Evolutionary conservation across 345 rosid species (phyloP).

Genomic region (Salix arbutifolia): DNA sequence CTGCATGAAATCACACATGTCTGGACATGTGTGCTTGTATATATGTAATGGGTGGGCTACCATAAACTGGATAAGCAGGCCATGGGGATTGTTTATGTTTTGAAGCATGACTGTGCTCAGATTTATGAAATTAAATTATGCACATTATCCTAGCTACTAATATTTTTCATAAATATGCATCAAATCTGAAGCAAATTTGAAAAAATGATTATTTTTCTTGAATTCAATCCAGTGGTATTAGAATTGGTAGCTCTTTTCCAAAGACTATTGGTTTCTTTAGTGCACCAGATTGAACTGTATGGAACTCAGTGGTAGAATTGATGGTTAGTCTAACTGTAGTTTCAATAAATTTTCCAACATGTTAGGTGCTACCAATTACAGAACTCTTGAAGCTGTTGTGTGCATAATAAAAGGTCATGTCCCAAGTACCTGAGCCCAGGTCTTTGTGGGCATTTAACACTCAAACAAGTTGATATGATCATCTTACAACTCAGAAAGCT

Average conservation of each 20-base stretch:
- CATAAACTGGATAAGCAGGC: background rate
- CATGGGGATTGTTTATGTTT: background rate
- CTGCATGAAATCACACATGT: background rate
- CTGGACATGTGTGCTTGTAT: background rate
- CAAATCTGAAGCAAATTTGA: background rate
- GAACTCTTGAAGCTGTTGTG: background rate
- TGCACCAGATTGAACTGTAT: background rate
- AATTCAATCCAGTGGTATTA: background rate
- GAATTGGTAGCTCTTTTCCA: background rate
- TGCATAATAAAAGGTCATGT: background rate
- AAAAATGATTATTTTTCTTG: no score
- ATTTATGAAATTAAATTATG: background rate
- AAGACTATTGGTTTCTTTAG: background rate
- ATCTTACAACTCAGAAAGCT: background rate
- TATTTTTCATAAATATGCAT: background rate
- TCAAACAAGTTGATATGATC: background rate
- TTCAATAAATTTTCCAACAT: no score
- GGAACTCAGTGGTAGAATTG: background rate
- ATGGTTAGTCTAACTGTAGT: background rate
- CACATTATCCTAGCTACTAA: background rate
- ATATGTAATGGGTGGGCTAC: background rate
- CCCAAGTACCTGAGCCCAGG: background rate
- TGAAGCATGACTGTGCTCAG: background rate
- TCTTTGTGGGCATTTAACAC: background rate
- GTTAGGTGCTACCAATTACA: background rate